Base-by-base conservation (phyloP, 2,329 filamentous ascomycete species). In the Xylaria arbuscula region DNA sequence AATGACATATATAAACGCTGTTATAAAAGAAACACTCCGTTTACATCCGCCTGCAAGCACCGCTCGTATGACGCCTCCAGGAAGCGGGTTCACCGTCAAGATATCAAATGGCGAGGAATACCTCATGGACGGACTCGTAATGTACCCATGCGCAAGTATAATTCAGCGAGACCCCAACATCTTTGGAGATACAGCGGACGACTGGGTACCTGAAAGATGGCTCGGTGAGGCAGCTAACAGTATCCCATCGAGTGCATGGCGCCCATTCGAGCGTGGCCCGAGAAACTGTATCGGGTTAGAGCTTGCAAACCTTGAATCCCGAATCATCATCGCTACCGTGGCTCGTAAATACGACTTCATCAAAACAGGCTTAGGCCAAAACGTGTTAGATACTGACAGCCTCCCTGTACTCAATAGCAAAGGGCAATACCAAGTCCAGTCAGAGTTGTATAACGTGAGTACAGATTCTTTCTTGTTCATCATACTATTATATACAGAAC, bases 251-350 rank as follows among this genome's bases (percentile, higher is more conserved):
- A 32, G 62, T 28, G 68, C 69, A 2, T 73, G 68, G 68, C 40
- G 67, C 13, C 56, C 67, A 0, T 87, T 87, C 70, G 82, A 84
- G 65, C 79, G 82, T 53, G 85, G 85, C 0, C 80, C 80, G 1
- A 72, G 85, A 6, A 84, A 81, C 42, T 87, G 85, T 70, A 81
- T 87, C n/a, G 85, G 85, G 0, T 81, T 86, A 69, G 82, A 84
- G 66, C 76, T 88, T 28, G 85, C 83, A 0, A 83, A 53, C 17
- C 55, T 72, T 32, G 64, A 73, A 48, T 38, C 59, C 11, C 54
- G 72, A 1, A n/a, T 73, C 22, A 68, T 60, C n/a, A 34, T 64
- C 48, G 69, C 77, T n/a, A 67, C 72, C 1, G 71, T 77, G 8
- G 75, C 73, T 24, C 70, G 77, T 40, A 70, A 68, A 8, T 80